Percentiles rank a stretch among this genome's conserved stretches.
phyloP scores from a whole-genome alignment of 225 moss, liverwort and hornwort genomes.

The Bryoerythrophyllum caledonicum region DNA sequence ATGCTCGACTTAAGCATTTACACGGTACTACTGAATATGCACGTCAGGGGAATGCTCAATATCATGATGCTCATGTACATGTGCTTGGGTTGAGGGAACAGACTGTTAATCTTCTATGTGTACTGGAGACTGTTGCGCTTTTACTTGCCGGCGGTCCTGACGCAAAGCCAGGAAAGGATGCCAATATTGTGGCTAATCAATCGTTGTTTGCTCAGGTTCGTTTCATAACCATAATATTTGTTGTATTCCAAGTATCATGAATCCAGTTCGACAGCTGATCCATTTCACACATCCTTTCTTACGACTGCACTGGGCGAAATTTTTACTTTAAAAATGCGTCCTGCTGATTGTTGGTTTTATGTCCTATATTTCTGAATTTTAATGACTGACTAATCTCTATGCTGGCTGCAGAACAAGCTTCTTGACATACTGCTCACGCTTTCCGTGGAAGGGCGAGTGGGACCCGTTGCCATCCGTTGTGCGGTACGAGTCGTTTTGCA shows the following conservation, averaged over 20 bases:
- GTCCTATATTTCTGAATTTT: background rate
- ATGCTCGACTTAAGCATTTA: background rate
- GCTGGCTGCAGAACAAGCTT: constrained; percentile 72
- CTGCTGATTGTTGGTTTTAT: constrained; percentile 3
- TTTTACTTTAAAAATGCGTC: background rate
- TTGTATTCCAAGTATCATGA: background rate
- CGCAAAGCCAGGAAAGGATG: constrained; percentile 78
- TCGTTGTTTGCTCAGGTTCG: constrained; percentile 88
- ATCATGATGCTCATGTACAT: constrained; percentile 13
- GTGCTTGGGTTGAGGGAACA: constrained; percentile 43
- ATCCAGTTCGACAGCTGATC: background rate
- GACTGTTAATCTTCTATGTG: constrained; percentile 95
- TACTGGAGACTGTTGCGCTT: constrained; percentile 89
- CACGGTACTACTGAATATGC: constrained; percentile 6
- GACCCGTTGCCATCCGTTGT: constrained; percentile 87
- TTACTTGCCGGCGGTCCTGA: constrained; percentile 78
- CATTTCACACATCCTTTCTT: background rate
- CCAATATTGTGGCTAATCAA: constrained; percentile 86
- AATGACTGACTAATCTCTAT: constrained; percentile 2
- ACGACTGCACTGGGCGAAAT: background rate
- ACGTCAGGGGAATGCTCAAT: constrained; percentile 11
- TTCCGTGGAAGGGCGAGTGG: constrained; percentile 87
- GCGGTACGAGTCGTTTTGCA: constrained; percentile 47
- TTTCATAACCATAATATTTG: constrained; percentile 7
- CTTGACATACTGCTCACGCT: constrained; percentile 75